Evolutionary conservation across 768 basidiomycete species (phyloP), one percentile per base, ranked within the genome.

Genomic region (Strobilomyces echinocephalus): DNA sequence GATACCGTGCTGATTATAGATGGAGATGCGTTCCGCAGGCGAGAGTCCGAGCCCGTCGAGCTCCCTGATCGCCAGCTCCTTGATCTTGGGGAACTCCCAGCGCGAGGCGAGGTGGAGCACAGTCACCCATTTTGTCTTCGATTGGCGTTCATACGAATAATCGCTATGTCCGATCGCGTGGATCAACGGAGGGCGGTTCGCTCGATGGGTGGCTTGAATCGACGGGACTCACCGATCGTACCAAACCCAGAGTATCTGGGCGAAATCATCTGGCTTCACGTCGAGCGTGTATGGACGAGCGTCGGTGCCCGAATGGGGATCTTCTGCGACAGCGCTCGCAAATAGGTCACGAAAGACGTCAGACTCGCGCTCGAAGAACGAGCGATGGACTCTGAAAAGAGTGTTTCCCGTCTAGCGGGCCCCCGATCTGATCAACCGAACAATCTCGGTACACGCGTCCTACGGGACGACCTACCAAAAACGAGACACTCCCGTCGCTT

Each of bases 351-450:
- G 61, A 60, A 85, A 85, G 18, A 68, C 65, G 0, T 58, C 33
- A 0, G 84, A 86, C 43, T 88, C 84, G 0, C 84, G 72, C 12
- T 74, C 73, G 21, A 88, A 82, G 36, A 84, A 85, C 4, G 77
- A 78, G 0, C 73, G 71, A 53, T 87, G 84, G 0, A 88, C 74
- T 3, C 74, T 65, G 53, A 84, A 87, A 0, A 77, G 61, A 0
- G 69, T 61, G 14, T 79, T 72, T 10, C 77, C 79, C 3, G 78
- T 78, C 85, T 87, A 4, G 18, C 38, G 8, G 3, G 10, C 34
- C 30, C n/a, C 30, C 30, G 8, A 7, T 8, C 30, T 21, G 47
- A 41, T 64, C 45, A 62, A 60, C 43, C 30, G 30, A 34, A 26
- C 9, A 10, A 51, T 26, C 20, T 31, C 28, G 36, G n/a, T 5